phyloP scores from a whole-genome alignment of 176 grass and related monocot genomes.

The Aegilops bicornis region DNA sequence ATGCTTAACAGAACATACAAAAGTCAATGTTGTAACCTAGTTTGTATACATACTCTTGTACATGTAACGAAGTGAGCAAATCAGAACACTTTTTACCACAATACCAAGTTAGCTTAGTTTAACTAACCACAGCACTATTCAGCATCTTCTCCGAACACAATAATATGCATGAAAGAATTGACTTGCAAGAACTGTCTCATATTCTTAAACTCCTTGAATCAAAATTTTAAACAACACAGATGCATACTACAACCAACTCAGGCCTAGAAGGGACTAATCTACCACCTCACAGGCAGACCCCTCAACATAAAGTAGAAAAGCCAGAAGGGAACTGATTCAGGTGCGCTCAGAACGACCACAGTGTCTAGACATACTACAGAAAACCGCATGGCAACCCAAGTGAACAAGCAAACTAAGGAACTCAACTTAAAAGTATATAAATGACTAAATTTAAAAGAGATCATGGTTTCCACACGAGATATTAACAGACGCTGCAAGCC shows the following conservation, averaged over 20 bases:
- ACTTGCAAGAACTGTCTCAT: not conserved
- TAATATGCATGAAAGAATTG: not conserved
- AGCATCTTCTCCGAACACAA: not conserved
- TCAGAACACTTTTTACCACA: not conserved
- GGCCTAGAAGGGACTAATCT: too few relatives aligned
- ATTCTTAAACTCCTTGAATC: not conserved
- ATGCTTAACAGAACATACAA: not conserved
- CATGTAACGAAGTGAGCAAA: not conserved
- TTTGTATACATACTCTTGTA: constrained; percentile 1
- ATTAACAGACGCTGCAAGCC: not conserved
- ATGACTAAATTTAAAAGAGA: not conserved
- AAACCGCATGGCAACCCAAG: not conserved
- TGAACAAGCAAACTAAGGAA: not conserved
- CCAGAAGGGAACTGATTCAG: too few relatives aligned
- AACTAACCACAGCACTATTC: not conserved
- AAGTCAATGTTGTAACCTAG: not conserved
- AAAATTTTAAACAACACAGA: not conserved
- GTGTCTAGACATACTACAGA: not conserved
- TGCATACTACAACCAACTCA: too few relatives aligned
- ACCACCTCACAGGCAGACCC: too few relatives aligned
- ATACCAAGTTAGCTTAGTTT: not conserved
- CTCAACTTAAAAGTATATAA: not conserved
- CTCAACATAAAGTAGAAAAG: too few relatives aligned
- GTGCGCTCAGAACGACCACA: too few relatives aligned
- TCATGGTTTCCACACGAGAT: not conserved